Conservation (phyloP, 768 basidiomycete genomes). For the Boletus huronensis region DNA sequence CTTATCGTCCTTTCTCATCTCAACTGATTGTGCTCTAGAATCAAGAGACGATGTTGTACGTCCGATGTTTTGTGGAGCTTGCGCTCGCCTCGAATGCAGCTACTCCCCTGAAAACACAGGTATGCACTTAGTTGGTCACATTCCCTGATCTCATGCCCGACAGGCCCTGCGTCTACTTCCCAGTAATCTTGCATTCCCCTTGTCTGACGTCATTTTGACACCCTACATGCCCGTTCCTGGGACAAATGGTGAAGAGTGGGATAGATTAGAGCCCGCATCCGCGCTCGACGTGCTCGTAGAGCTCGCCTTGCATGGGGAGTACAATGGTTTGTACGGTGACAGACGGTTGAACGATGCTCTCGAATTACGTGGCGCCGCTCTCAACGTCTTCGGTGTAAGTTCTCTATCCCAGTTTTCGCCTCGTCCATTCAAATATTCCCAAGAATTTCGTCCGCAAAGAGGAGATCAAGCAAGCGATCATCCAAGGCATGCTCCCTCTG, state of each 20-base stretch:
- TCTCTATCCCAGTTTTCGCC: neutral
- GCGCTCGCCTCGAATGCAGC: slow-evolving; percentile 95
- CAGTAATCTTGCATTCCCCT: slow-evolving; percentile 49
- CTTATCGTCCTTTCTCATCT: neutral
- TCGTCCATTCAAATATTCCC: neutral
- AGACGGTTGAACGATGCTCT: slow-evolving; percentile 63
- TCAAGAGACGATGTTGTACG: slow-evolving; percentile 54
- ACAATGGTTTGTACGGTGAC: slow-evolving; percentile 60
- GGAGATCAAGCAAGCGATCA: slow-evolving; percentile 62
- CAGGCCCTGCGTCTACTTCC: slow-evolving; percentile 62
- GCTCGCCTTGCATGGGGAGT: slow-evolving; percentile 84
- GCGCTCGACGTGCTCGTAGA: slow-evolving; percentile 82
- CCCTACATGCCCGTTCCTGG: slow-evolving; percentile 76
- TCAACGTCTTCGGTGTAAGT: slow-evolving; percentile 78
- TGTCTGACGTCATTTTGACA: slow-evolving; percentile 65
- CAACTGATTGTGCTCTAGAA: slow-evolving; percentile 36
- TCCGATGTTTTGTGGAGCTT: slow-evolving; percentile 81
- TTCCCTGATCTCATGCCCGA: slow-evolving; percentile 30
- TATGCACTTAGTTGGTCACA: slow-evolving; percentile 27
- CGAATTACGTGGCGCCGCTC: slow-evolving; percentile 73
- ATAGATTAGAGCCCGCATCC: slow-evolving; percentile 75
- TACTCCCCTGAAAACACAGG: slow-evolving; percentile 81
- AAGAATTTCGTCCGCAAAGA: slow-evolving; percentile 79
- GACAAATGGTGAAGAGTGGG: slow-evolving; percentile 91
- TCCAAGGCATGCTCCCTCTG: slow-evolving; percentile 68